These are phyloP conservation scores for Kuraishia piskuri DNA, from an alignment of 805 yeast species.

Conservation along the genomic window DNA sequence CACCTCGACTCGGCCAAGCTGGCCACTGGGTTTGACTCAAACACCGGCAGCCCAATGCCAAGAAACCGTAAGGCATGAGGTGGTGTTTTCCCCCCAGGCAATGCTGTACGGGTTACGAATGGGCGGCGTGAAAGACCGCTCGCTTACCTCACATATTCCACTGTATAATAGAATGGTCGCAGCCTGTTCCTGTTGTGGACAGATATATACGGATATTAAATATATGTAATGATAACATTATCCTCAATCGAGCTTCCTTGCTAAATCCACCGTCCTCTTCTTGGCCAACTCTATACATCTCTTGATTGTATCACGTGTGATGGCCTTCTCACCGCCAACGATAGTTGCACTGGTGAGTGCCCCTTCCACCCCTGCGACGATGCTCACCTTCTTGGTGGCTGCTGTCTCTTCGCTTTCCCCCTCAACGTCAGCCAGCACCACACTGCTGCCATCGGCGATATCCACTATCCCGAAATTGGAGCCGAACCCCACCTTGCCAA, in stretches of 20 bases:
- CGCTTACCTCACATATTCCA: no score
- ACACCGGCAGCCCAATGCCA: slow-evolving; percentile 39
- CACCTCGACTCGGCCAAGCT: slow-evolving; percentile 40
- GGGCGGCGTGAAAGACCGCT: background rate
- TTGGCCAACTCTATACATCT: slow-evolving; percentile 39
- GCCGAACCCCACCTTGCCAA: slow-evolving; percentile 30
- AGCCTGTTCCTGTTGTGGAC: no score
- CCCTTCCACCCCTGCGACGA: slow-evolving; percentile 21
- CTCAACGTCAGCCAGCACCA: slow-evolving; percentile 66
- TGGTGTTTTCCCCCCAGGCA: no score
- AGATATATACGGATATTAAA: background rate
- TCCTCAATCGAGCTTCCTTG: slow-evolving; percentile 7
- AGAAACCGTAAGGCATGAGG: slow-evolving; percentile 26
- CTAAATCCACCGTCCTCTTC: slow-evolving; percentile 33
- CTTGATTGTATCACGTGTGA: slow-evolving; percentile 38
- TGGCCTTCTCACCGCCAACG: slow-evolving; percentile 36
- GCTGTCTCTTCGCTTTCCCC: slow-evolving; percentile 77
- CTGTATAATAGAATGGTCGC: background rate
- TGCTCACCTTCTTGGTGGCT: slow-evolving; percentile 42
- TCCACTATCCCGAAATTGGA: slow-evolving; percentile 53
- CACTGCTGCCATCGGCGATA: slow-evolving; percentile 13
- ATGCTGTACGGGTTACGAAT: no score
- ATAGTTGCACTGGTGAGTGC: slow-evolving; percentile 35
- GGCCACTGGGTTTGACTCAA: slow-evolving; percentile 32
- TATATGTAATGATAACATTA: background rate